Base-by-base conservation (phyloP, 495 filamentous ascomycete genomes). In the Hypoxylon perforatum region DNA sequence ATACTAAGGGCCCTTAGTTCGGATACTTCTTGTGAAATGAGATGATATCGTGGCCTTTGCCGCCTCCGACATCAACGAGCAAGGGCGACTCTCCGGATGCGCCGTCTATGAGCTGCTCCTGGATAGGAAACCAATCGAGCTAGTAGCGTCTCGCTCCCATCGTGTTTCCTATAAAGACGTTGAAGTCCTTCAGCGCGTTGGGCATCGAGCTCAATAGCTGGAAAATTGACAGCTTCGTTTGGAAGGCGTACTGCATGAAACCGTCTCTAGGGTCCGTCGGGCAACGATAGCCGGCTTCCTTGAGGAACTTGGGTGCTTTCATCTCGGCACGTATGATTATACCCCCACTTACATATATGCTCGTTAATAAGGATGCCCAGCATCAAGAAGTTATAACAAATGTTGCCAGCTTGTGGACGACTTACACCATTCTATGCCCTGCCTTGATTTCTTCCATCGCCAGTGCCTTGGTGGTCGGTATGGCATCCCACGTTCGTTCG, bases 31-130 rank as follows among this genome's bases (percentile, higher is more conserved):
- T 67, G 33, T 76, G 69, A 5, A 80, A 75, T 10, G 68, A 66
- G 12, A 71, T 49, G 12, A 85, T 52, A 57, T 83, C 76, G 51
- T 85, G 82, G 2, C 84, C 84, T 18, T 77, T 67, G 0, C 82
- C 81, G 0, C 78, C 84, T 0, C 80, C 84, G 0, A 87, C 78
- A 59, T 87, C 84, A 4, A 87, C 82, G 0, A 85, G 53, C 5
- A 82, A 25, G 10, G 57, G 44, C 1, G 56, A 57, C 0, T 61
- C 51, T 14, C 47, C 15, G 12, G 30, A 21, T 2, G 63, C 62
- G 30, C 72, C 74, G 9, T 57, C 45, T 0, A 73, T 52, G 2
- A 79, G 22, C 64, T 65, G 50, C 10, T 73, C 57, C n/a, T 75
- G 30, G 8, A 77, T 71, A 0, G 76, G 77, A 35, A 73, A 79